Percentiles rank a stretch among this genome's conserved stretches.
These are phyloP conservation scores for Sanghuangporus sanghuang DNA, from an alignment of 1,284 basidiomycete species.

Conservation along the genomic window DNA sequence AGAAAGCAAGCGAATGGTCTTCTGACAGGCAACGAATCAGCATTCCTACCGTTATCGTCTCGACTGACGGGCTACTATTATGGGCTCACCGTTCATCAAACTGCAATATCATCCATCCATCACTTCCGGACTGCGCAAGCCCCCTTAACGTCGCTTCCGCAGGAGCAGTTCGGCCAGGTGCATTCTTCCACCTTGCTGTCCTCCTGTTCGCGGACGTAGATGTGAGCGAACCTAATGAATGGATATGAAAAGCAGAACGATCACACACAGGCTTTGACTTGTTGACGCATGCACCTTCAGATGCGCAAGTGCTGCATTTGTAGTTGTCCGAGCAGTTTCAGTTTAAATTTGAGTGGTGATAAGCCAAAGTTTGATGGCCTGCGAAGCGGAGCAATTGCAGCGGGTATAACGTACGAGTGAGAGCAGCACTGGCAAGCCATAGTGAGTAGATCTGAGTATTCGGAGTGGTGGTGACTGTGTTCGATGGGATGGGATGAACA, in stretches of 20 bases:
- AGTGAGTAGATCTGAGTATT: not conserved
- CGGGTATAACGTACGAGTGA: not conserved
- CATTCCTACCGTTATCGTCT: not conserved
- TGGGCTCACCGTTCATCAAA: not conserved
- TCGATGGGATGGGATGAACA: too few species aligned
- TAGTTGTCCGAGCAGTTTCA: not conserved
- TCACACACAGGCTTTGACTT: not conserved
- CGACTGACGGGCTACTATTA: not conserved
- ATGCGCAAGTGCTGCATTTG: not conserved
- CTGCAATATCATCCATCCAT: not conserved
- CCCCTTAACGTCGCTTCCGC: not conserved
- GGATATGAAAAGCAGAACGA: not conserved
- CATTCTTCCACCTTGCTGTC: not conserved
- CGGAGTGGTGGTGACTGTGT: not conserved
- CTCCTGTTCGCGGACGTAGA: not conserved
- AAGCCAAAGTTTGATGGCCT: not conserved
- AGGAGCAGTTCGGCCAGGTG: not conserved
- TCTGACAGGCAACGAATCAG: not conserved
- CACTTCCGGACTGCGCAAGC: not conserved
- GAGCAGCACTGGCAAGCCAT: conserved; percentile 6
- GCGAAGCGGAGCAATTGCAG: not conserved
- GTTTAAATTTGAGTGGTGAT: not conserved
- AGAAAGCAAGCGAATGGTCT: not conserved
- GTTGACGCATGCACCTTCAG: not conserved
- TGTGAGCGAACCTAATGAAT: not conserved